These are phyloP conservation scores for Fusarium pseudonygamai DNA, from an alignment of 2,329 filamentous ascomycete genomes.

Conservation along the genomic window DNA sequence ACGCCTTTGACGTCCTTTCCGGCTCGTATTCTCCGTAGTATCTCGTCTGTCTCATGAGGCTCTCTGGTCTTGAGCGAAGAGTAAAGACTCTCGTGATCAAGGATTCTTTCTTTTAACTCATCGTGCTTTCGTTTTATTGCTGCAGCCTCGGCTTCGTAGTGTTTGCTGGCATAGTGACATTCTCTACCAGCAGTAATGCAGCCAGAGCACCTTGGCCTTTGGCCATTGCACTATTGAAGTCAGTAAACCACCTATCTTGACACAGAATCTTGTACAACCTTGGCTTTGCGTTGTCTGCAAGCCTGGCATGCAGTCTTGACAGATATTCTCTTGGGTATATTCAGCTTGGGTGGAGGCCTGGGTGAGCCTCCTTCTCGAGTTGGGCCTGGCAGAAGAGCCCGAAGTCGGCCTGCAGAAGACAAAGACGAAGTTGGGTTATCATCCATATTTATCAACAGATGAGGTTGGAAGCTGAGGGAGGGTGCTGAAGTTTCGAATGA, in stretches of 20 bases:
- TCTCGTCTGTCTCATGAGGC: constrained; percentile 20
- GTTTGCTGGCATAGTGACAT: constrained; percentile 13
- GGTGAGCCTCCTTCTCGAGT: not conserved
- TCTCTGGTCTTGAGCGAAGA: constrained; percentile 4
- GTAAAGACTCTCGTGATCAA: constrained; percentile 15
- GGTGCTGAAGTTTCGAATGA: not conserved
- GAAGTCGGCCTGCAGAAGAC: not conserved
- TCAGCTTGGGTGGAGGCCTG: not conserved
- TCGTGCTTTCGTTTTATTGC: constrained; percentile 22
- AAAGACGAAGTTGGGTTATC: not conserved
- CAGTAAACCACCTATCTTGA: not conserved
- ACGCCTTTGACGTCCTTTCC: constrained; percentile 12
- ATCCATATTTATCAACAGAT: not conserved
- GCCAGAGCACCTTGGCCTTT: constrained; percentile 23
- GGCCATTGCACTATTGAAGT: constrained; percentile 15
- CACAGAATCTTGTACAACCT: not conserved
- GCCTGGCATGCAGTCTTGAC: constrained; percentile 27
- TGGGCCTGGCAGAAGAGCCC: constrained; percentile 14
- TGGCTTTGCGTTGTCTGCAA: constrained; percentile 30
- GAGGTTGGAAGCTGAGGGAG: no score
- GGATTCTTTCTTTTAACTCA: not conserved
- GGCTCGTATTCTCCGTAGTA: constrained; percentile 21
- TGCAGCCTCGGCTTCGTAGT: constrained; percentile 12
- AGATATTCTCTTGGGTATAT: constrained; percentile 17
- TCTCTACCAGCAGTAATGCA: constrained; percentile 9